Evolutionary conservation across 805 yeast species (phyloP).

Genomic region (Cyberlindnera petersonii): DNA sequence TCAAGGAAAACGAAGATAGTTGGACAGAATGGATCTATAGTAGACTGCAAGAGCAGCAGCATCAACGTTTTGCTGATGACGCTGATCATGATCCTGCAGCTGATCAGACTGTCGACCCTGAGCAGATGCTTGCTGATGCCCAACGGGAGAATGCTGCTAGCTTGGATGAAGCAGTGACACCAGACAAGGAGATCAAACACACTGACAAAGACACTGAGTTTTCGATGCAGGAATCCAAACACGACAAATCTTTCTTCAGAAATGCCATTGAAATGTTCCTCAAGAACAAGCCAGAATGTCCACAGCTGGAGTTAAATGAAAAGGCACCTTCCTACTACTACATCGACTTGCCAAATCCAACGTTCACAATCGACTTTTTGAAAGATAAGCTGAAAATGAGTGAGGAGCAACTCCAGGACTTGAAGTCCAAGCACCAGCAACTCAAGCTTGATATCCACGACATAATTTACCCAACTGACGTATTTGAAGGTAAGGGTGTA

Average conservation of each 20-base stretch:
- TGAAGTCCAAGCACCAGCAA: slow-evolving; percentile 19
- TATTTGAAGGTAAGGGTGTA: slow-evolving; percentile 26
- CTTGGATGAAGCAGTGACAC: neutral
- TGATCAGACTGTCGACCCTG: slow-evolving; percentile 1
- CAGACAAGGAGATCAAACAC: too few species aligned
- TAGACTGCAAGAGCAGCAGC: neutral
- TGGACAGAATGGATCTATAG: slow-evolving; percentile 1
- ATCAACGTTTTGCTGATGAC: slow-evolving; percentile 2
- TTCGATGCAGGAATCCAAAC: too few species aligned
- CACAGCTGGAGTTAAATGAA: slow-evolving; percentile 15
- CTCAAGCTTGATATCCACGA: slow-evolving; percentile 20
- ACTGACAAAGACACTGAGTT: neutral
- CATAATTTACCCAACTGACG: slow-evolving; percentile 22
- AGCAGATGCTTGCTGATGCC: slow-evolving; percentile 1
- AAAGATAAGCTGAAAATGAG: slow-evolving; percentile 14
- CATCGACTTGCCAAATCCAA: slow-evolving; percentile 26
- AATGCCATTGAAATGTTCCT: slow-evolving; percentile 21
- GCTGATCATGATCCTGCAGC: slow-evolving; percentile 1
- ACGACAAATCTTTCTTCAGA: slow-evolving; percentile 14
- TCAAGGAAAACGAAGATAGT: neutral
- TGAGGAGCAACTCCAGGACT: slow-evolving; percentile 20
- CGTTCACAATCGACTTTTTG: slow-evolving; percentile 27
- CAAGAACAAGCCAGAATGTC: slow-evolving; percentile 23
- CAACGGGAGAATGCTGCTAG: neutral
- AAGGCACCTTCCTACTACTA: slow-evolving; percentile 28